Evolutionary conservation across 2,329 filamentous ascomycete genomes (phyloP), one percentile per base, ranked within the genome.

Genomic region (Beauveria australis): DNA sequence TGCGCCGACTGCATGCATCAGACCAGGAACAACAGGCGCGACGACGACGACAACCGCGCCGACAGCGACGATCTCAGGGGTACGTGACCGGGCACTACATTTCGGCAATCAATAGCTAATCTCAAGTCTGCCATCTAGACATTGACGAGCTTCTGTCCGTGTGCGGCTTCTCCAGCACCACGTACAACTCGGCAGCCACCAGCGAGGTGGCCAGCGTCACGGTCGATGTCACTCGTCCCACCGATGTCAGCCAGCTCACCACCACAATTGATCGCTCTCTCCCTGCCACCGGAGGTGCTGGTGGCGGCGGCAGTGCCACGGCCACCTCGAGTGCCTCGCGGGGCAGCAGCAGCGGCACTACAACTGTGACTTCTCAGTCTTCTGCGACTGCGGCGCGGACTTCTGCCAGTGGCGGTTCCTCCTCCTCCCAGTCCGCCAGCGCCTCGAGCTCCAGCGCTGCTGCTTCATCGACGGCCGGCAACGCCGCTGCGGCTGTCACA

Each of bases 161-260:
- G 12, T 61, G 59, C 26, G 59, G 59, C 44, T 61, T 61, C 33
- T 18, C 59, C 52, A 55, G 59, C 44, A 51, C 52, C 18, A 55
- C 19, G 7, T 54, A 59, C 53, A 61, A 19, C 43, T 52, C 49
- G n/a, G 61, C 53, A n/a, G 54, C 26, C 37, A 37, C 47, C 37
- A 59, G 47, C n/a, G 46, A 43, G 16, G 76, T 74, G 61, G 68
- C 70, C 53, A 69, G 67, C 7, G 60, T 74, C 64, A 68, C 66
- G 9, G 73, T 74, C 52, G 59, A 65, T 9, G 74, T 69, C 37
- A 68, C 66, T 12, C 66, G 65, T 16, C 67, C 71, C n/a, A 75
- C 70, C 9, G 67, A 69, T 53, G 61, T 69, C 28, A 68, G 53
- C 48, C 70, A 76, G 65, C 64, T 74, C 59, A 75, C 72, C 37